These are phyloP conservation scores for Talaromyces sp. DNA, from an alignment of 2,329 filamentous ascomycete species.

Conservation along the genomic window DNA sequence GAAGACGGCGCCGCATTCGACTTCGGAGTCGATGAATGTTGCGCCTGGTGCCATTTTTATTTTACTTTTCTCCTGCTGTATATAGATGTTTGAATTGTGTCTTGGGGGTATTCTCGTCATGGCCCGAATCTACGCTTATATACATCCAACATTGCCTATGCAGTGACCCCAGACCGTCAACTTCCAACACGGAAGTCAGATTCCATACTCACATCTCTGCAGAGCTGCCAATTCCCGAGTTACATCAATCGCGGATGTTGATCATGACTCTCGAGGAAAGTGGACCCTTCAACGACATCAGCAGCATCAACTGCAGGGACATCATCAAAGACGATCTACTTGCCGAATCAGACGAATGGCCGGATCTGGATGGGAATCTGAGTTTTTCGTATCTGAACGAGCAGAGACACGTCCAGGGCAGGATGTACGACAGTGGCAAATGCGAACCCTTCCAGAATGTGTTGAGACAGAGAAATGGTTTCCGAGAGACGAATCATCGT, in stretches of 20 bases:
- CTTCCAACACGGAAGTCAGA: constrained; percentile 10
- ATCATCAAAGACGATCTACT: neutral
- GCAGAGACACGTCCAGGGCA: neutral
- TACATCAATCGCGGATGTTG: neutral
- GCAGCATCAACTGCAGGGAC: neutral
- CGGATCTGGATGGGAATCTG: neutral
- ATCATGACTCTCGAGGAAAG: neutral
- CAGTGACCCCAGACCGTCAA: too few species aligned
- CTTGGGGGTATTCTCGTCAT: neutral
- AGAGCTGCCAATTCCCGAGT: neutral
- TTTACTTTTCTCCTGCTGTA: neutral
- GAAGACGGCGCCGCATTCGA: neutral
- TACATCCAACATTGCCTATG: neutral
- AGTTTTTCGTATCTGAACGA: neutral
- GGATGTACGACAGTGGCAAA: neutral
- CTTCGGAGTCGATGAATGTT: constrained; percentile 24
- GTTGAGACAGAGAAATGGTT: constrained; percentile 17
- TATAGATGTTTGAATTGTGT: neutral
- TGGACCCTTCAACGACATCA: neutral
- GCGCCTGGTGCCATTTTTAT: constrained; percentile 25
- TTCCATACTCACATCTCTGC: constrained; percentile 6
- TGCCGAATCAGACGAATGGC: neutral
- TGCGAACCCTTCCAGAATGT: neutral
- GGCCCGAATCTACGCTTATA: constrained; percentile 1
- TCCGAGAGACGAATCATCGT: constrained; percentile 18